phyloP scores from a whole-genome alignment of 805 yeast genomes.

The Metschnikowia anglica region DNA sequence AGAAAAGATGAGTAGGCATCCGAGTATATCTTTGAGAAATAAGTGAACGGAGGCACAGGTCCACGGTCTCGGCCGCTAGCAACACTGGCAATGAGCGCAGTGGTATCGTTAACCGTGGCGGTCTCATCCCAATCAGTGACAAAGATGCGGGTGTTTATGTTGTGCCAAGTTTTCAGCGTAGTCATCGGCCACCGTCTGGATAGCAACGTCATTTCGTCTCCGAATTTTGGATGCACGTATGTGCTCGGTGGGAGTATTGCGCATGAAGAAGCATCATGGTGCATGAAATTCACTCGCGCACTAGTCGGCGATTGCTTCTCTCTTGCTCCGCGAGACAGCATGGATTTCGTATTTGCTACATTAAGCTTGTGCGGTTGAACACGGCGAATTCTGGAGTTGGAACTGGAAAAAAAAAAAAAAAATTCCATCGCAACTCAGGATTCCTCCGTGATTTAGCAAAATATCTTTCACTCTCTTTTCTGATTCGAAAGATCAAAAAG shows the following conservation, averaged over 20 bases:
- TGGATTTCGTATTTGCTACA: neutral
- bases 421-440: too few species aligned
- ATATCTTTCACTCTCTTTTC: too few species aligned
- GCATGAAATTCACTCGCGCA: constrained; percentile 7
- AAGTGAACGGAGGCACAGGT: constrained; percentile 37
- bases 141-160: constrained; percentile 20
- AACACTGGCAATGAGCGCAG: constrained; percentile 49
- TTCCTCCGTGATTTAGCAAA: too few species aligned
- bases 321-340: constrained; percentile 2
- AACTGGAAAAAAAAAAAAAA: neutral
- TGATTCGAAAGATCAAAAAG: too few species aligned
- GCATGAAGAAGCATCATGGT: constrained; percentile 8
- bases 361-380: neutral
- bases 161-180: neutral
- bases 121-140: constrained; percentile 71
- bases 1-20: constrained; percentile 34
- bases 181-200: neutral
- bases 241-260: constrained; percentile 4
- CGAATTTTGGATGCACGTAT: constrained; percentile 5
- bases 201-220: constrained; percentile 3
- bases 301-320: constrained; percentile 1
- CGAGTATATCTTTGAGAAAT: constrained; percentile 46
- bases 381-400: constrained; percentile 2
- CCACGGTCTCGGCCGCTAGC: constrained; percentile 22
- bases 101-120: constrained; percentile 55